Percentiles rank a stretch among this genome's conserved stretches.
Conservation (phyloP, 164 flowering plant genomes). For the Houttuynia cordata region DNA sequence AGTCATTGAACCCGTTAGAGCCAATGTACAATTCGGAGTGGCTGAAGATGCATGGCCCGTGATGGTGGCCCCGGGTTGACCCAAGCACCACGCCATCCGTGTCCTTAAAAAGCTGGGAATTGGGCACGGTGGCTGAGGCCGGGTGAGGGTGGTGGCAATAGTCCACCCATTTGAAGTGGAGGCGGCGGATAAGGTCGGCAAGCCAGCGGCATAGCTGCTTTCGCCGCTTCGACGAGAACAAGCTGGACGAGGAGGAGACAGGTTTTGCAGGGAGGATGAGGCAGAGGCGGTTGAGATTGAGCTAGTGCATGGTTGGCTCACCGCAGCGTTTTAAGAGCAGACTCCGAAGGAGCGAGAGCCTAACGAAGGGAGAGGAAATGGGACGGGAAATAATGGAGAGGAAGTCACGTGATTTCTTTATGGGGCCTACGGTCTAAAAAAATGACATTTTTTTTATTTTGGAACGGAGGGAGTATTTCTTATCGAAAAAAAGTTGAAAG, state of each 20-base stretch:
- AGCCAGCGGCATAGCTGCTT: conserved; percentile 3
- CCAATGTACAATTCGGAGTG: conserved; percentile 82
- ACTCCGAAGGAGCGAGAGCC: no score
- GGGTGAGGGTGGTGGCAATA: background rate
- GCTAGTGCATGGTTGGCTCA: background rate
- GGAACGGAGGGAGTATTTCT: no score
- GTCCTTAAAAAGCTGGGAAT: conserved; percentile 32
- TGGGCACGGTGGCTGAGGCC: conserved; percentile 15
- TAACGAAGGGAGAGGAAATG: no score
- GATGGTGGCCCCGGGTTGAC: conserved; percentile 24
- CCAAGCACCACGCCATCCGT: conserved; percentile 37
- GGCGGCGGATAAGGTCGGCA: conserved; percentile 10
- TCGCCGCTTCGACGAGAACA: background rate
- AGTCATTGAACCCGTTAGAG: conserved; percentile 61
- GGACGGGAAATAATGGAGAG: no score
- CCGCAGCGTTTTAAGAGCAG: no score
- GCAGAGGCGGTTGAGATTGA: conserved; percentile 28
- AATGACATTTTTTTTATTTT: no score
- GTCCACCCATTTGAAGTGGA: conserved; percentile 9
- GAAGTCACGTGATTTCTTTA: no score
- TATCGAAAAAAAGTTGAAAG: no score
- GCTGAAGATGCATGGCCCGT: conserved; percentile 68
- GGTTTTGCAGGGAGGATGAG: conserved; percentile 39
- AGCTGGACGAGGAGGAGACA: background rate
- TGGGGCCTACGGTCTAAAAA: no score